A percentile compares a stretch with the other conserved stretches of the same genome.
phyloP scores from a whole-genome alignment of 495 filamentous ascomycete species.

The Penicillium robsamsonii region DNA sequence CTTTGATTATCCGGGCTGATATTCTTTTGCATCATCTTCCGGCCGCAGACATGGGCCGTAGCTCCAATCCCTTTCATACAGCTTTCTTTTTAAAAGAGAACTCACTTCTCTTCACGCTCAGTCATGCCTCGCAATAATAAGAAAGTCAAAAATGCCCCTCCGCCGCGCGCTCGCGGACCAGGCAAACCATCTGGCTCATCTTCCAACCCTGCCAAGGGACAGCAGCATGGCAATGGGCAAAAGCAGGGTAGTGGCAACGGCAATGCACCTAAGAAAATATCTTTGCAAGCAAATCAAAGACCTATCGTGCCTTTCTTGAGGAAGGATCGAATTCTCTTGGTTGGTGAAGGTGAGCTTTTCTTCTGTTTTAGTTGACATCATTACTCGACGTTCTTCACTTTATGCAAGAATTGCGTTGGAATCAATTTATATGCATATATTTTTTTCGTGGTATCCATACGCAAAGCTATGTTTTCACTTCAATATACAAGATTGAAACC shows the following conservation, averaged over 20 bases:
- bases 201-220: conserved; percentile 1
- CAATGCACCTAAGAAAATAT: conserved; percentile 17
- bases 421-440: not conserved
- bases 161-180: not conserved
- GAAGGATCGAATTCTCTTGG: conserved; percentile 69
- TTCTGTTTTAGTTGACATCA: not conserved
- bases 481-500: conserved; percentile 2
- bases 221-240: conserved; percentile 5
- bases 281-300: conserved; percentile 34
- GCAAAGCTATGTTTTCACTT: not conserved
- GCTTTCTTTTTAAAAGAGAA: not conserved
- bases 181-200: conserved; percentile 3
- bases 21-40: conserved; percentile 4
- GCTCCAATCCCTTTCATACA: not conserved
- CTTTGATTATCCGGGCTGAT: conserved; percentile 26
- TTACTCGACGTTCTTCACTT: not conserved
- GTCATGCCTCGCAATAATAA: conserved; percentile 12
- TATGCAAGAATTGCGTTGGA: not conserved
- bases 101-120: not conserved
- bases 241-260: not conserved
- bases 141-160: conserved; percentile 4
- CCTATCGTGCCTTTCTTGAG: conserved; percentile 74
- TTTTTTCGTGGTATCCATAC: not conserved
- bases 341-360: conserved; percentile 71
- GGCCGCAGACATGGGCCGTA: not conserved